These are phyloP conservation scores for Pythium brachiatum DNA, from an alignment of 352 stramenopile genomes.

Conservation along the genomic window DNA sequence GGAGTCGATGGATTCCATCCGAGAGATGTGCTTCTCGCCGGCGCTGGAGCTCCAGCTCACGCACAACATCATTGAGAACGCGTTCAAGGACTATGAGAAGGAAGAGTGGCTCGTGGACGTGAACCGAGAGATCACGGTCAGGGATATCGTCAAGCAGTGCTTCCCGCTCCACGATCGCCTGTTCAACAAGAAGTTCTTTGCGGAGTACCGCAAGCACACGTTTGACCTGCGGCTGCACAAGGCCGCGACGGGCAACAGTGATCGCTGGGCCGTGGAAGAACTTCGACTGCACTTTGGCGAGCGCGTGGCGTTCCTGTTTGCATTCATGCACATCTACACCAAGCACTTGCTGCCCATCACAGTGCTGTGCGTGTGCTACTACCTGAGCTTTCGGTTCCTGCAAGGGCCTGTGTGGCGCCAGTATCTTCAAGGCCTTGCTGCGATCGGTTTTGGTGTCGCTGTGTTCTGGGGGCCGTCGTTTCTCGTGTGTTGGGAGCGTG, in stretches of 20 bases:
- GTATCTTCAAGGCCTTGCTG: slow-evolving; percentile 68
- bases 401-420: slow-evolving; percentile 53
- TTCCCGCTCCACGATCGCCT: slow-evolving; percentile 82
- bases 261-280: slow-evolving; percentile 86
- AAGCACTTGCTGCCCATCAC: slow-evolving; percentile 81
- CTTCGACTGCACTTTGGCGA: slow-evolving; percentile 85
- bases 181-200: slow-evolving; percentile 88
- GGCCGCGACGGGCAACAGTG: slow-evolving; percentile 66
- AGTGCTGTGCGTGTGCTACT: slow-evolving; percentile 64
- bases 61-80: slow-evolving; percentile 89
- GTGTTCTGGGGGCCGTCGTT: slow-evolving; percentile 85
- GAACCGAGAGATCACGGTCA: slow-evolving; percentile 78
- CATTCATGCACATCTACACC: slow-evolving; percentile 90
- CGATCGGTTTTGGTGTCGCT: slow-evolving; percentile 68
- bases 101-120: slow-evolving; percentile 86
- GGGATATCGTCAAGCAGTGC: slow-evolving; percentile 73
- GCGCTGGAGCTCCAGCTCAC: slow-evolving; percentile 83
- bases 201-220: slow-evolving; percentile 80
- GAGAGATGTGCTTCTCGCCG: slow-evolving; percentile 83
- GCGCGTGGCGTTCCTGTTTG: slow-evolving; percentile 87
- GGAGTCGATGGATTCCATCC: slow-evolving; percentile 74
- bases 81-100: slow-evolving; percentile 84
- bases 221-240: slow-evolving; percentile 73
- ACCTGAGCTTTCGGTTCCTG: slow-evolving; percentile 71
- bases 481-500: slow-evolving; percentile 80